A percentile compares a stretch with the other conserved stretches of the same genome.
phyloP scores from a whole-genome alignment of 2,329 filamentous ascomycete species.

The Fusarium sp. region DNA sequence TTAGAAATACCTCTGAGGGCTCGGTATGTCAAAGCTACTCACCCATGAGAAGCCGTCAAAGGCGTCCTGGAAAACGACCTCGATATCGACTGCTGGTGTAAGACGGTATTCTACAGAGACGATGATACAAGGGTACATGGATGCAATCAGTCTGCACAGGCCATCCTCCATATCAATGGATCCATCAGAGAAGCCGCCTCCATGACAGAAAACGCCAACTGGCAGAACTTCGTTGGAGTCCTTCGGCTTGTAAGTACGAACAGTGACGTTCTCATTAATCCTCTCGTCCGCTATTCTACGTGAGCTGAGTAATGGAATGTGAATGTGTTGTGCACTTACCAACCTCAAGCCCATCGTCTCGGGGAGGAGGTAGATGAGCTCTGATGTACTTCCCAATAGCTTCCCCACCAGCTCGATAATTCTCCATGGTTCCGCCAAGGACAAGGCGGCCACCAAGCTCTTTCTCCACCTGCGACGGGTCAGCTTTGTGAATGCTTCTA shows the following conservation, averaged over 20 bases:
- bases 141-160: neutral
- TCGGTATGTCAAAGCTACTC: too few relatives aligned
- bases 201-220: neutral
- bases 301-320: rapidly evolving
- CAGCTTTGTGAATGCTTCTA: rapidly evolving
- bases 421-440: neutral
- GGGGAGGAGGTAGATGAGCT: neutral
- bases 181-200: neutral
- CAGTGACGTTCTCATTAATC: rapidly evolving
- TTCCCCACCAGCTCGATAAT: neutral
- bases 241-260: neutral
- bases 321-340: neutral
- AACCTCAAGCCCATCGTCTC: neutral
- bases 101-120: rapidly evolving
- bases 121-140: neutral
- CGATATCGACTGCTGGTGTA: neutral
- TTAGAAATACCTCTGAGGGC: too few relatives aligned
- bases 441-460: neutral
- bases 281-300: neutral
- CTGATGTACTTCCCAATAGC: neutral
- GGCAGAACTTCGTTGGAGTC: rapidly evolving
- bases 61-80: rapidly evolving
- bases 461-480: neutral
- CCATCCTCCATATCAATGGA: neutral
- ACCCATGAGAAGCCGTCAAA: neutral